Percentiles rank a stretch among this genome's conserved stretches.
Conservation (phyloP, 768 basidiomycete species). For the Gymnopilus junonius region DNA sequence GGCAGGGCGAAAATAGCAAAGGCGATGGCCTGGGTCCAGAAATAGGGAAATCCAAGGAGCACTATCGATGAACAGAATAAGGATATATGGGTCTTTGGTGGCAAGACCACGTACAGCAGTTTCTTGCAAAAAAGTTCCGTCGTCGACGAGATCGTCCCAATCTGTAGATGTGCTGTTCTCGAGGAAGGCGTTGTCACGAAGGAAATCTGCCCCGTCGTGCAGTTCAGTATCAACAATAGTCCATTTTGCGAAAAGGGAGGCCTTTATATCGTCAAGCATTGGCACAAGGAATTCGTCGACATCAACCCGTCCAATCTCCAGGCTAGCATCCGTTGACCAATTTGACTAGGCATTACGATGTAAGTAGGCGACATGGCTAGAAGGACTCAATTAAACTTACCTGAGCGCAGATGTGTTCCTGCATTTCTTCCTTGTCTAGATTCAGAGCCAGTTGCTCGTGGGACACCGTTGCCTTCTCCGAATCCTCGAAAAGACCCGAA, state of each 20-base stretch:
- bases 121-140: not conserved
- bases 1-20: not conserved
- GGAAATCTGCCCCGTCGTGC: not conserved
- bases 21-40: not conserved
- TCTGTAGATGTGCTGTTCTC: not conserved
- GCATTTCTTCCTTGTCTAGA: too few species aligned
- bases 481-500: not conserved
- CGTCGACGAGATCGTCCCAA: not conserved
- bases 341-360: not conserved
- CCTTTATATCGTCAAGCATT: not conserved
- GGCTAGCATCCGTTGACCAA: not conserved
- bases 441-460: not conserved
- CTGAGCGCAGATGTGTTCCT: not conserved
- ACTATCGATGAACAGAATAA: not conserved
- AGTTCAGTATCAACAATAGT: not conserved
- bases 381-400: not conserved
- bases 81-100: not conserved
- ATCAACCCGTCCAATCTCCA: not conserved
- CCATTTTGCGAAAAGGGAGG: not conserved
- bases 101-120: not conserved
- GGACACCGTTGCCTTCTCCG: not conserved
- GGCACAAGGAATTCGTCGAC: not conserved
- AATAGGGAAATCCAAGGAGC: not conserved
- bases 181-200: not conserved
- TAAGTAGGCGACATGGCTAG: not conserved